Percentiles rank a stretch among this genome's conserved stretches.
Conservation (phyloP, 495 filamentous ascomycete genomes). For the Penicillium alfredii region DNA sequence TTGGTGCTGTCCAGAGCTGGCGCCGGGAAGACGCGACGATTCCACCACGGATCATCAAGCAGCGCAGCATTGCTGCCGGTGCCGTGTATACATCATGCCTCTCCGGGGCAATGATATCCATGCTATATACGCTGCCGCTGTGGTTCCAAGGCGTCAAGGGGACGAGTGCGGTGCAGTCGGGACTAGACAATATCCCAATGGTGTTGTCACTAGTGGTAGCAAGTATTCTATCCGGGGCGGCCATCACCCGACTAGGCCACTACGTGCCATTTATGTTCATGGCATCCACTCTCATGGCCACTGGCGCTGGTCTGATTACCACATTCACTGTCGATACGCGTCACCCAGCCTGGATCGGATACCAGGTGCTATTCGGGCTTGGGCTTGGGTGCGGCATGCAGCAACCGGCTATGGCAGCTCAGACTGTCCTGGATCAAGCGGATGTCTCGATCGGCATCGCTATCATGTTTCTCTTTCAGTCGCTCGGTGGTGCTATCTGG, state of each 20-base stretch:
- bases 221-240: conserved; percentile 42
- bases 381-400: conserved; percentile 73
- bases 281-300: conserved; percentile 46
- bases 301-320: conserved; percentile 59
- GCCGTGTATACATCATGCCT: conserved; percentile 28
- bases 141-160: conserved; percentile 66
- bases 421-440: conserved; percentile 49
- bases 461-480: conserved; percentile 61
- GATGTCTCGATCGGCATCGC: conserved; percentile 59
- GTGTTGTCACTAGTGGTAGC: conserved; percentile 41
- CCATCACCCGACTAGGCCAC: conserved; percentile 56
- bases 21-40: conserved; percentile 44
- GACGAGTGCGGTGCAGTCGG: conserved; percentile 28
- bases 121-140: conserved; percentile 59
- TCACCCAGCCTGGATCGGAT: conserved; percentile 58
- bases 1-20: conserved; percentile 42
- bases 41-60: conserved; percentile 51
- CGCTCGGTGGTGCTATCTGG: conserved; percentile 61
- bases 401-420: conserved; percentile 56
- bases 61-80: conserved; percentile 46
- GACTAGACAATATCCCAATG: conserved; percentile 35
- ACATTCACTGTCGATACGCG: conserved; percentile 49
- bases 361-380: conserved; percentile 63
- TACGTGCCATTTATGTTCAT: conserved; percentile 57
- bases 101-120: conserved; percentile 26